Evolutionary conservation across 208 protist species (phyloP).

Genomic region (Endotrypanum monterogeii): DNA sequence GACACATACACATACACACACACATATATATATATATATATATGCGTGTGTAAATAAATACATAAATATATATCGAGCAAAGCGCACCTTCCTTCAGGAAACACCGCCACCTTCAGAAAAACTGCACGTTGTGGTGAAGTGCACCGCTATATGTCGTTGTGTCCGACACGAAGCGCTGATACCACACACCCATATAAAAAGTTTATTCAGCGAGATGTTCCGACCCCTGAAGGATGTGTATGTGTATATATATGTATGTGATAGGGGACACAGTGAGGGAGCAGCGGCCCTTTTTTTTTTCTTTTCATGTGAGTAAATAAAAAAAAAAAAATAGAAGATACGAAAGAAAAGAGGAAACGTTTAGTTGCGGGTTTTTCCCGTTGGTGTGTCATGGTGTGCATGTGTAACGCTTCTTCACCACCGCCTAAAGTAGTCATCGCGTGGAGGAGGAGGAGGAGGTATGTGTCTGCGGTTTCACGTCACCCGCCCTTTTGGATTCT

Average conservation of each 20-base stretch:
- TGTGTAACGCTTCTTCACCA: background rate
- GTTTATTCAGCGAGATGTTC: background rate
- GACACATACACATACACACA: background rate
- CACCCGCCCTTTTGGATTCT: background rate
- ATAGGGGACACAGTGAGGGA: background rate
- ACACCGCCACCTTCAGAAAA: no score
- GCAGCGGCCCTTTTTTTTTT: background rate
- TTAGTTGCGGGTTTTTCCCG: no score
- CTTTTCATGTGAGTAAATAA: no score
- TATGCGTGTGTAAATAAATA: no score
- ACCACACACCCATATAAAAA: no score
- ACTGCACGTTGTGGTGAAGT: no score
- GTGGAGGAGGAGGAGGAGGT: background rate
- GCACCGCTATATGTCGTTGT: no score
- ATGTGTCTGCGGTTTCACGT: no score
- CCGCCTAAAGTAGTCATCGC: background rate
- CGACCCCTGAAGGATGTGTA: background rate
- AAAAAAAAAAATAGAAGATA: conserved; percentile 21
- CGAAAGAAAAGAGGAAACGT: conserved; percentile 7
- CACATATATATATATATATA: background rate
- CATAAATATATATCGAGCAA: no score
- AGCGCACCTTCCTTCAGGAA: no score
- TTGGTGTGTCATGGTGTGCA: no score
- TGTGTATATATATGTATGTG: background rate
- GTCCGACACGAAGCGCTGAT: no score